Conservation (phyloP, 129 eudicot species). For the Solidago caesia region DNA sequence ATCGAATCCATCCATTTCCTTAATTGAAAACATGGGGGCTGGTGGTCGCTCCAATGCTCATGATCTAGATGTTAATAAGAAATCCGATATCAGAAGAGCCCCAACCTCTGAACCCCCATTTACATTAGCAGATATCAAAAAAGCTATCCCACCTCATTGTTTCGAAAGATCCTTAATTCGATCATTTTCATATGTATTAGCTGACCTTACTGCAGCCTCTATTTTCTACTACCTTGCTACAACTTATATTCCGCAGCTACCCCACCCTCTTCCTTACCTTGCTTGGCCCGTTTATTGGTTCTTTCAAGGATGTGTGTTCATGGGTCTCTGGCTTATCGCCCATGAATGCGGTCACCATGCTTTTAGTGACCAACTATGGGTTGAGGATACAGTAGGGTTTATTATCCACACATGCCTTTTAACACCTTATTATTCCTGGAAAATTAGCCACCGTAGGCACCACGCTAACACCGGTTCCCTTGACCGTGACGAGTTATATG, state of each 20-base stretch:
- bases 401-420: conserved; percentile 33
- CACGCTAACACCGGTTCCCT: conserved; percentile 42
- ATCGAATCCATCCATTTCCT: neutral
- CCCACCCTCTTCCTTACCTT: conserved; percentile 41
- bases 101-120: conserved; percentile 38
- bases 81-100: conserved; percentile 28
- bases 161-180: conserved; percentile 37
- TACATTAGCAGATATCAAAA: conserved; percentile 36
- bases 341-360: conserved; percentile 64
- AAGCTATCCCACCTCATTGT: conserved; percentile 47
- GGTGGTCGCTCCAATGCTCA: conserved; percentile 40
- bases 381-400: conserved; percentile 30
- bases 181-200: conserved; percentile 35
- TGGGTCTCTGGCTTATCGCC: conserved; percentile 59
- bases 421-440: conserved; percentile 39
- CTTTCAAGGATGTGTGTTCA: conserved; percentile 53
- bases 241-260: conserved; percentile 37
- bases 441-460: conserved; percentile 37
- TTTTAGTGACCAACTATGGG: conserved; percentile 29
- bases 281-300: conserved; percentile 59
- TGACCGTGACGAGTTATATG: conserved; percentile 33
- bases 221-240: conserved; percentile 37
- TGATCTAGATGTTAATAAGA: conserved; percentile 26
- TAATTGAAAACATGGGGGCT: conserved; percentile 40
- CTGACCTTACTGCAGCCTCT: conserved; percentile 32